A percentile compares a stretch with the other conserved stretches of the same genome.
Conservation (phyloP, 768 basidiomycete genomes). For the Kwoniella mangroviensis region DNA sequence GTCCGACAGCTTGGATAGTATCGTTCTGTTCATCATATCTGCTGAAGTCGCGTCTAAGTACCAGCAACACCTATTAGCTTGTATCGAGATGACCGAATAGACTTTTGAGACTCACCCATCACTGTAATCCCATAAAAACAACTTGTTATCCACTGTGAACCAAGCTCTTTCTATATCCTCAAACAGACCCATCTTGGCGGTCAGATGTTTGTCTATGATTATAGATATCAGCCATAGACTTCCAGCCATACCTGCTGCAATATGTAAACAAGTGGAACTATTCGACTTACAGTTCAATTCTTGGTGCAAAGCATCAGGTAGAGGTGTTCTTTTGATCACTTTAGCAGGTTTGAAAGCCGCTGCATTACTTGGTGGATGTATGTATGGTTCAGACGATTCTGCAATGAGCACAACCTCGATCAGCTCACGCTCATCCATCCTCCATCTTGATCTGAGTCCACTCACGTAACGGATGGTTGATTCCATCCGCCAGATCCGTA, state of each 20-base stretch:
- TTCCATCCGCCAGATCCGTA: constrained; percentile 37
- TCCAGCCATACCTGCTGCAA: background rate
- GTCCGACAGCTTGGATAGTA: constrained; percentile 82
- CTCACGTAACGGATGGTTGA: constrained; percentile 28
- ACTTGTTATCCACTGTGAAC: constrained; percentile 91
- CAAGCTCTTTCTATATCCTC: constrained; percentile 92
- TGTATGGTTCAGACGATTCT: constrained; percentile 35
- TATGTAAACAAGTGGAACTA: background rate
- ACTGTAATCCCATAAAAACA: constrained; percentile 95
- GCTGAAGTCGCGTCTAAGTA: constrained; percentile 76
- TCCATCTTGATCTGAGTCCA: background rate
- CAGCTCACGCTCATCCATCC: background rate
- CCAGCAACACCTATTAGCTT: too few species aligned
- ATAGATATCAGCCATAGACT: background rate
- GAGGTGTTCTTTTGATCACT: constrained; percentile 30
- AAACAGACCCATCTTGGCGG: constrained; percentile 73
- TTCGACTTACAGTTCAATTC: constrained; percentile 45
- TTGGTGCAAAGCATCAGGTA: constrained; percentile 50
- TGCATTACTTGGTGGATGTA: constrained; percentile 21
- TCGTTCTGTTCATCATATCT: constrained; percentile 92
- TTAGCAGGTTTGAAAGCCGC: constrained; percentile 33
- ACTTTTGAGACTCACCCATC: constrained; percentile 73
- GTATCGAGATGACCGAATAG: too few species aligned
- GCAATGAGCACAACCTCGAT: background rate
- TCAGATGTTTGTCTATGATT: constrained; percentile 42